phyloP scores from a whole-genome alignment of 768 basidiomycete genomes.

The Pleurotus sapidus region DNA sequence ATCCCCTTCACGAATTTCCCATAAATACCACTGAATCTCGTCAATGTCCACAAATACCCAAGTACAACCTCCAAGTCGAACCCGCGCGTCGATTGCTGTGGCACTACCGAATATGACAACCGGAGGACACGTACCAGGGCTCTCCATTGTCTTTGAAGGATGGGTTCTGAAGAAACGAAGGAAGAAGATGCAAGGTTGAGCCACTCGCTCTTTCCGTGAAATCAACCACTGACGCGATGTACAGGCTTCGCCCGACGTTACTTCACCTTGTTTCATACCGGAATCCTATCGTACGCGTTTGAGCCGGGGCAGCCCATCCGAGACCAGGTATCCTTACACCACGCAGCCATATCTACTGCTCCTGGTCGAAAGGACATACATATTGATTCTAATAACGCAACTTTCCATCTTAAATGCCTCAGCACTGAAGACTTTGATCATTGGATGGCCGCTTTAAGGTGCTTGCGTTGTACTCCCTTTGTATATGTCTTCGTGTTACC shows the following conservation, averaged over 20 bases:
- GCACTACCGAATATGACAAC: constrained; percentile 5
- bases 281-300: constrained; percentile 72
- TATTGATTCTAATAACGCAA: constrained; percentile 71
- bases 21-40: background rate
- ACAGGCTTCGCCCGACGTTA: constrained; percentile 84
- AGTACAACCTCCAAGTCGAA: background rate
- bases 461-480: constrained; percentile 7
- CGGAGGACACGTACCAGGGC: constrained; percentile 12
- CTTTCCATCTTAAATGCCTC: constrained; percentile 83
- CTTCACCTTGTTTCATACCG: constrained; percentile 67
- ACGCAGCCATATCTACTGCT: constrained; percentile 76
- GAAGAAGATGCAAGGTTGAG: constrained; percentile 82
- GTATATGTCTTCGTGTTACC: constrained; percentile 5
- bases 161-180: constrained; percentile 86
- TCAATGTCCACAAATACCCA: background rate
- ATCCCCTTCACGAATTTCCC: too few species aligned
- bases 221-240: constrained; percentile 1
- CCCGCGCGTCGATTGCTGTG: background rate
- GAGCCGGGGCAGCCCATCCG: constrained; percentile 69
- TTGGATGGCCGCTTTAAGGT: constrained; percentile 81
- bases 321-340: constrained; percentile 63
- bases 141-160: constrained; percentile 53
- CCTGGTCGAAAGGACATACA: constrained; percentile 78
- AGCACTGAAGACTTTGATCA: constrained; percentile 62
- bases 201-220: background rate